These are phyloP conservation scores for Entoloma clypeatum DNA, from an alignment of 1,284 basidiomycete genomes.

Conservation along the genomic window DNA sequence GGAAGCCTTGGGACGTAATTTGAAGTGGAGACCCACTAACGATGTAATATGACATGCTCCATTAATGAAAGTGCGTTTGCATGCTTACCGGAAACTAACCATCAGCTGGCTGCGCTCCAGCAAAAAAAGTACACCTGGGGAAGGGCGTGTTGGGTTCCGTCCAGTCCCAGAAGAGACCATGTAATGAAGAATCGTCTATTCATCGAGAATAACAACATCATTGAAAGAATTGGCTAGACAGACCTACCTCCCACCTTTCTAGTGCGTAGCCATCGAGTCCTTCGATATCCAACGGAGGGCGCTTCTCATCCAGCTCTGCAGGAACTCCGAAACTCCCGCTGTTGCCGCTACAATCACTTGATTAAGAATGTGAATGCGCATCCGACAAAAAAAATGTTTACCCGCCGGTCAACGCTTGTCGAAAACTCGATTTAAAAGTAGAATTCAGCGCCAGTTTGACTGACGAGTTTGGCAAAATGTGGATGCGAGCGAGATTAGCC, in stretches of 20 bases:
- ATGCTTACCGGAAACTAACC: conserved; percentile 55
- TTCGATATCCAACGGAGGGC: conserved; percentile 51
- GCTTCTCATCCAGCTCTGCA: conserved; percentile 60
- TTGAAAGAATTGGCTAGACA: conserved; percentile 1
- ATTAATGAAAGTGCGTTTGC: conserved; percentile 9
- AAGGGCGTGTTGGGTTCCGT: conserved; percentile 64
- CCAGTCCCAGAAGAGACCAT: conserved; percentile 94
- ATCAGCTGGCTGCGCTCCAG: conserved; percentile 88
- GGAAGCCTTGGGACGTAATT: conserved; percentile 96
- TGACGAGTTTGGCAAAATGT: conserved; percentile 66
- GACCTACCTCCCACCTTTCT: conserved; percentile 88
- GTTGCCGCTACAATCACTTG: conserved; percentile 58
- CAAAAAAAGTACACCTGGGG: conserved; percentile 80
- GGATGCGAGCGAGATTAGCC: conserved; percentile 61
- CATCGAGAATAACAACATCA: background rate
- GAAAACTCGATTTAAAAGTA: conserved; percentile 76
- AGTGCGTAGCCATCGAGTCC: conserved; percentile 83
- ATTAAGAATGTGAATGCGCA: conserved; percentile 12
- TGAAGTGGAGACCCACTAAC: conserved; percentile 54
- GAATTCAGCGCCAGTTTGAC: conserved; percentile 68
- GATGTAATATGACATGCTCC: conserved; percentile 12
- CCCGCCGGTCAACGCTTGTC: conserved; percentile 92
- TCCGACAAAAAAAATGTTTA: conserved; percentile 30
- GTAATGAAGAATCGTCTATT: conserved; percentile 90
- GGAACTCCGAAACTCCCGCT: conserved; percentile 90